phyloP scores from a whole-genome alignment of 1,284 basidiomycete species.

The Microbotryum intermedium region DNA sequence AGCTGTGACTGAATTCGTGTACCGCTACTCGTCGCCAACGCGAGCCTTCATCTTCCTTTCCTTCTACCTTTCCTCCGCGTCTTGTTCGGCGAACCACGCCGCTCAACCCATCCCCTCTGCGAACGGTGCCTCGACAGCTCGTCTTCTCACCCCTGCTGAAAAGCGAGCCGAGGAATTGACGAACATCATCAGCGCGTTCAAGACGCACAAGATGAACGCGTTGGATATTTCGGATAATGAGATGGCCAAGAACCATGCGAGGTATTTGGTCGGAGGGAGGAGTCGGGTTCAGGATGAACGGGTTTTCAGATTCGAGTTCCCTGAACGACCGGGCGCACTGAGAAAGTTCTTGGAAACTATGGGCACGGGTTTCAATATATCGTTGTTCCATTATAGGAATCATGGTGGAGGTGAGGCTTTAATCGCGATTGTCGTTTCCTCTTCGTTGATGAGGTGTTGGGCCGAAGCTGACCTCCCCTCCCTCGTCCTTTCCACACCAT shows the following conservation, averaged over 20 bases:
- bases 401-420: slow-evolving; percentile 72
- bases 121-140: slow-evolving; percentile 7
- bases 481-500: not conserved
- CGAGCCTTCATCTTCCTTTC: slow-evolving; percentile 82
- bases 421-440: not conserved
- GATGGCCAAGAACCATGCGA: slow-evolving; percentile 84
- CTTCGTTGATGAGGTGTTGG: not conserved
- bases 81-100: slow-evolving; percentile 31
- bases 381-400: slow-evolving; percentile 94
- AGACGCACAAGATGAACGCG: slow-evolving; percentile 62
- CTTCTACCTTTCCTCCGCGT: slow-evolving; percentile 63
- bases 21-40: slow-evolving; percentile 59
- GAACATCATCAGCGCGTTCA: slow-evolving; percentile 55
- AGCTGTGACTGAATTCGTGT: slow-evolving; percentile 93
- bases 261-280: slow-evolving; percentile 89
- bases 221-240: slow-evolving; percentile 91
- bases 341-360: slow-evolving; percentile 78
- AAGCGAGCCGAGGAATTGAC: slow-evolving; percentile 59
- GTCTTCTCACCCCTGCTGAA: slow-evolving; percentile 25
- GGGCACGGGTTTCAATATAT: slow-evolving; percentile 84
- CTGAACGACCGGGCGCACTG: slow-evolving; percentile 86
- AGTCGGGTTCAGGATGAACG: slow-evolving; percentile 71
- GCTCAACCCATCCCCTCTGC: not conserved
- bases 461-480: not conserved
- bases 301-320: slow-evolving; percentile 93